phyloP scores from a whole-genome alignment of 805 yeast species.

The Lachancea waltii region DNA sequence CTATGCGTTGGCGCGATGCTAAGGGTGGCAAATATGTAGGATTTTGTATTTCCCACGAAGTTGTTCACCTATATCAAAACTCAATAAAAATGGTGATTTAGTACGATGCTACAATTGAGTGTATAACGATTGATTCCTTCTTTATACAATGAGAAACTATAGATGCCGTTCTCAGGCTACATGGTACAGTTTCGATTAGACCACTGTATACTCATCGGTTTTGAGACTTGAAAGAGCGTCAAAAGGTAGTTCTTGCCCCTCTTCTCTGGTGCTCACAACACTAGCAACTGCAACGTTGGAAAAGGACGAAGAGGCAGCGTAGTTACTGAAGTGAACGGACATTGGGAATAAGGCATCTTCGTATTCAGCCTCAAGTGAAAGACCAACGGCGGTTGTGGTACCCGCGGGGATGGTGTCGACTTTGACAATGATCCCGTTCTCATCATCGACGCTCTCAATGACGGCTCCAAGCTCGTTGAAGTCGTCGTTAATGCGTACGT shows the following conservation, averaged over 20 bases:
- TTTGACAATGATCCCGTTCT: conserved; percentile 58
- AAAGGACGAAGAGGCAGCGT: conserved; percentile 45
- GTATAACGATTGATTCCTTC: too few species aligned
- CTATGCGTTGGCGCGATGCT: too few species aligned
- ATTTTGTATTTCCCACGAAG: too few species aligned
- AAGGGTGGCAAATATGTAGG: too few species aligned
- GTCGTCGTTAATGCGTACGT: conserved; percentile 45
- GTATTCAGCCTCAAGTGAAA: conserved; percentile 62
- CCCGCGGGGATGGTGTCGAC: conserved; percentile 47
- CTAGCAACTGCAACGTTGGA: conserved; percentile 61
- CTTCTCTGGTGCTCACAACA: conserved; percentile 44
- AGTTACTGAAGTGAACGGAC: conserved; percentile 54
- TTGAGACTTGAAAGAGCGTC: conserved; percentile 53
- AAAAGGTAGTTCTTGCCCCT: conserved; percentile 58
- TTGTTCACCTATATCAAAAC: too few species aligned
- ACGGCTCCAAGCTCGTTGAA: conserved; percentile 46
- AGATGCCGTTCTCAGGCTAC: too few species aligned
- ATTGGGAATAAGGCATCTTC: conserved; percentile 91
- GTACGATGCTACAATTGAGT: too few species aligned
- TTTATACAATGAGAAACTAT: too few species aligned
- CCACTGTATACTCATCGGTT: conserved; percentile 55
- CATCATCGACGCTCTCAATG: conserved; percentile 53
- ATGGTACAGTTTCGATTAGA: too few species aligned
- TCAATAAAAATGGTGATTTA: background rate
- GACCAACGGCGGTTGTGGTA: conserved; percentile 68